Evolutionary conservation across 2,329 filamentous ascomycete species (phyloP).

Genomic region (Claviceps capensis): DNA sequence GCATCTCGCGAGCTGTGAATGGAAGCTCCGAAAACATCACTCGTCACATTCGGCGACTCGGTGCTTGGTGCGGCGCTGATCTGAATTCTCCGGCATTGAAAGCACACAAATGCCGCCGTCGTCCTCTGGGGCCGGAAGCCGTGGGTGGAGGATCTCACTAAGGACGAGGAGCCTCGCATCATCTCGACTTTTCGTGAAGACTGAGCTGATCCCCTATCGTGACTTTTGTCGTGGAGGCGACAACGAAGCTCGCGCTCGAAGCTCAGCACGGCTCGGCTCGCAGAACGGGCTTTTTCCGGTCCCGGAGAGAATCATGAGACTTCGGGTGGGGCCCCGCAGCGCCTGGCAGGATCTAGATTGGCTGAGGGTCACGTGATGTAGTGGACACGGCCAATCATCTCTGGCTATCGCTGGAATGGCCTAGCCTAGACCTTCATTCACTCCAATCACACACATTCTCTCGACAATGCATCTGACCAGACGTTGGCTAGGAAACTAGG

Average conservation of each 20-base stretch:
- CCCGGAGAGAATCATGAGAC: not conserved
- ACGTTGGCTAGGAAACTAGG: slow-evolving; percentile 5
- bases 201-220: no score
- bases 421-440: no score
- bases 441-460: no score
- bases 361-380: not conserved
- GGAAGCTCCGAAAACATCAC: slow-evolving; percentile 42
- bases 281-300: slow-evolving; percentile 20
- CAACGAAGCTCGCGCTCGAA: not conserved
- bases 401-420: no score
- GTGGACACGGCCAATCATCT: no score
- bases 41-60: slow-evolving; percentile 33
- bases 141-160: slow-evolving; percentile 23
- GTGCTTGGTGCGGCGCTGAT: slow-evolving; percentile 48
- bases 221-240: not conserved
- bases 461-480: not conserved
- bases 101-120: slow-evolving; percentile 29
- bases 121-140: slow-evolving; percentile 15
- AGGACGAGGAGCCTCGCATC: slow-evolving; percentile 31
- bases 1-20: slow-evolving; percentile 31
- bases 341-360: not conserved
- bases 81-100: slow-evolving; percentile 46
- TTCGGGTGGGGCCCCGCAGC: not conserved
- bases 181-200: slow-evolving; percentile 4
- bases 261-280: not conserved